Conservation (phyloP, 2,329 filamentous ascomycete species). For the Hypoxylon sp. region DNA sequence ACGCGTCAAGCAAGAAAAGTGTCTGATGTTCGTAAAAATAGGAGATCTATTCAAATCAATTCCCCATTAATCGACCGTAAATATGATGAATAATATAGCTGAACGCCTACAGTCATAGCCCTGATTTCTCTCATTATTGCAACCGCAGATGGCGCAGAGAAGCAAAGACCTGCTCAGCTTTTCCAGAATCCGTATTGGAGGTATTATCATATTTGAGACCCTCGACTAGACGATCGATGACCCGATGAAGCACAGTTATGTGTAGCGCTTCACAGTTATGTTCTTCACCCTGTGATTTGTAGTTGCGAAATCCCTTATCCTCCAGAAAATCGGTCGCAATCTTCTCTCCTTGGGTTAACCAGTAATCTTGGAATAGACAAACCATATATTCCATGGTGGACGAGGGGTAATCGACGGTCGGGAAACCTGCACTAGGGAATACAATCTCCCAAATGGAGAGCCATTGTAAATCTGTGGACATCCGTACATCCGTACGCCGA, state of each 20-base stretch:
- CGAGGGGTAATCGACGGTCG: not conserved
- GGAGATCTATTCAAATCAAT: too few relatives aligned
- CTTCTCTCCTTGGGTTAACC: slow-evolving; percentile 23
- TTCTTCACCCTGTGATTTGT: not conserved
- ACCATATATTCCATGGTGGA: slow-evolving; percentile 17
- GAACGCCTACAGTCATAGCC: too few relatives aligned
- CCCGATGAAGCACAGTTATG: slow-evolving; percentile 2
- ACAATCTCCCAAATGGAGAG: slow-evolving; percentile 33
- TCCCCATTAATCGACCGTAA: too few relatives aligned
- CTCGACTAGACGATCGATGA: slow-evolving; percentile 12
- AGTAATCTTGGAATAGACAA: slow-evolving; percentile 30
- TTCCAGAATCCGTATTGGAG: not conserved
- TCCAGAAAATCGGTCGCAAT: slow-evolving; percentile 23
- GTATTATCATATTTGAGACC: slow-evolving; percentile 2
- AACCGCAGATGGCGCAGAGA: not conserved
- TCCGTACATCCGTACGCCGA: slow-evolving; percentile 3
- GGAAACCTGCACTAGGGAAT: slow-evolving; percentile 27
- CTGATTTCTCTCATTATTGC: too few relatives aligned
- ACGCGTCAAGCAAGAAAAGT: too few relatives aligned
- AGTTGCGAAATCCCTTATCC: slow-evolving; percentile 3
- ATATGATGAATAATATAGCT: too few relatives aligned
- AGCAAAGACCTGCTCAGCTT: slow-evolving; percentile 4
- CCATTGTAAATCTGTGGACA: slow-evolving; percentile 31
- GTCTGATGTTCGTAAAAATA: too few relatives aligned
- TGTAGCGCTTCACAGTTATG: not conserved